Base-by-base conservation (phyloP, 2,329 filamentous ascomycete species). In the Trichoderma atroviride region DNA sequence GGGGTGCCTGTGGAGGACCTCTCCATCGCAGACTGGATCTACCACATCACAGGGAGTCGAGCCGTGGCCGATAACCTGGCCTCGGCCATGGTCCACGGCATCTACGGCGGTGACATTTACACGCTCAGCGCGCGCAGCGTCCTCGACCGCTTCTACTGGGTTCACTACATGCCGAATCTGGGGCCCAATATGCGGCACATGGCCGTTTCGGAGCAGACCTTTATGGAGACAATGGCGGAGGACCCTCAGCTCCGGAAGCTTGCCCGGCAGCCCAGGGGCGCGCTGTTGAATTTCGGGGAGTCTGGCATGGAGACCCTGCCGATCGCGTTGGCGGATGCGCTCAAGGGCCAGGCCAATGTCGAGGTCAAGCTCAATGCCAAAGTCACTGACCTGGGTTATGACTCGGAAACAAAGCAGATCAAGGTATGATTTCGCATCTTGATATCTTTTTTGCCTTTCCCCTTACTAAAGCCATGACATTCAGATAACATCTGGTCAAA, bases 31-130 rank as follows among this genome's bases (percentile, higher is more conserved):
- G 76, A 81, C 19, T 82, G 79, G 78, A 73, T 82, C 53, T 73
- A 77, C 43, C 62, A 73, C 19, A 64, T 80, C 50, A 77, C 71
- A 61, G 74, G 75, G 50, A 77, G 76, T 71, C 66, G 71, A 50
- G 69, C 75, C 40, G 72, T 92, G 7, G 88, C 88, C 16, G 85
- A 96, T 73, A 94, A 96, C 74, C 66, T 97, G 22, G 80, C 89
- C 7, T 97, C 93, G 5, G 93, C 90, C 63, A 81, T 89, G 76
- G 75, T 93, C 65, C 96, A 98, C 79, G 96, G 96, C 53, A 93
- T 98, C 70, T 97, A 96, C 79, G 96, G 94, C 27, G 96, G 96
- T 5, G 92, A 97, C 79, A 88, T 97, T 59, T 89, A 92, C 78
- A 86, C 91, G 76, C 83, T 98, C 62, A 97, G 94, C 79, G 88